Evolutionary conservation across 495 filamentous ascomycete genomes (phyloP), one percentile per base, ranked within the genome.

Genomic region (Cercophora newfieldiana): DNA sequence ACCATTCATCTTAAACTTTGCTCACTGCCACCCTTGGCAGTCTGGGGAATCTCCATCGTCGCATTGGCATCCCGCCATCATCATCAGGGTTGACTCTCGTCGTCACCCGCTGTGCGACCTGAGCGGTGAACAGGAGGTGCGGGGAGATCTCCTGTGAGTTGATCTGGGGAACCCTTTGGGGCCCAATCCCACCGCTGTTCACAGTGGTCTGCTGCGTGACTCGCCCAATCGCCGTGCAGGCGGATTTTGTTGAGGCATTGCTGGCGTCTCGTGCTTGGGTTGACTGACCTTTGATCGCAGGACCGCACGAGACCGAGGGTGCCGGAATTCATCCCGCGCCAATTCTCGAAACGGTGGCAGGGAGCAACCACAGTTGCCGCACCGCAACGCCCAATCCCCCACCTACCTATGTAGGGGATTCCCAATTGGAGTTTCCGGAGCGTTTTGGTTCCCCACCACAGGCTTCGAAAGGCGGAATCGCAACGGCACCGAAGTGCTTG

Each of bases 11-110:
- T 60, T 28, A 29, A 58, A 60, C 58, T 19, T 14, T 22, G 28
- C 25, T 63, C 65, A 68, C 62, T 61, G 66, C 66, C 66, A 65
- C 66, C 8, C 66, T 68, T 68, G 66, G 66, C 66, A 49, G 16
- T 5, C 58, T 16, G 37, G 37, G 37, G 37, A 44, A 44, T 14
- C 10, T 14, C 12, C 30, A 26, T 47, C 58, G 33, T 64, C 26
- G 31, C 31, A 57, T 61, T 50, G 30, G 53, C 59, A 51, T 59
- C 54, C 28, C 58, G 12, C 33, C 22, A n/a, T 44, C 58, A 60
- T n/a, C n/a, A n/a, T n/a, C n/a, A n/a, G n/a, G n/a, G n/a, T n/a
- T 2, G 37, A 44, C 4, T 44, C 37, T 44, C 26, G 26, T 44
- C 30, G 37, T 62, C 29, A 21, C 44, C 31, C 12, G 48, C 30